A percentile compares a stretch with the other conserved stretches of the same genome.
Conservation (phyloP, 805 yeast genomes). For the Schizosaccharomyces osmophilus region DNA sequence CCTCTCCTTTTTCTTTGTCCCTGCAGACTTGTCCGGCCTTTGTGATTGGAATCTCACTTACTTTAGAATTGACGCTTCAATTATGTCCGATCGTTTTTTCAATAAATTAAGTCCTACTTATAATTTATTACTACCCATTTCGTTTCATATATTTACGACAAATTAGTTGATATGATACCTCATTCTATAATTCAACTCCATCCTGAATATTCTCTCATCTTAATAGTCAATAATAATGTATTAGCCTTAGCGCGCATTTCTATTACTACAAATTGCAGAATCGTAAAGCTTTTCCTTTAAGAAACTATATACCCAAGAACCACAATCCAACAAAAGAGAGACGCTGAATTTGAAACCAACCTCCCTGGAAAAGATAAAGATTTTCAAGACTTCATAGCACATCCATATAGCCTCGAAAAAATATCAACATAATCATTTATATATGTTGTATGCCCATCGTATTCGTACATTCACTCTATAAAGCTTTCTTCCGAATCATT, state of each 20-base stretch:
- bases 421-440: not conserved
- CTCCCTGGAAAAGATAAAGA: not conserved
- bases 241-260: not conserved
- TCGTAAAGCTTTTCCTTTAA: not conserved
- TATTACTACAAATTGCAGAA: not conserved
- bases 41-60: too few relatives aligned
- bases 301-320: conserved; percentile 1
- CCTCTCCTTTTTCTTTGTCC: too few relatives aligned
- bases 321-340: conserved; percentile 2
- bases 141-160: too few relatives aligned
- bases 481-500: not conserved
- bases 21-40: too few relatives aligned
- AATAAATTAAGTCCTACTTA: too few relatives aligned
- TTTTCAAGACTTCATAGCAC: not conserved
- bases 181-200: too few relatives aligned
- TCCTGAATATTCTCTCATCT: too few relatives aligned
- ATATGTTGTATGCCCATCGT: not conserved
- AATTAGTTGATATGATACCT: too few relatives aligned
- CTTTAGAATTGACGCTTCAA: too few relatives aligned
- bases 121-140: too few relatives aligned
- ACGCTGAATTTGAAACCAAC: not conserved
- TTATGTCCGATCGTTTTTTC: too few relatives aligned
- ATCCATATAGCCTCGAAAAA: not conserved
- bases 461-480: not conserved
- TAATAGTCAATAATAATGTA: not conserved